Conservation (phyloP, 164 flowering plant species). For the Chimonanthus praecox region DNA sequence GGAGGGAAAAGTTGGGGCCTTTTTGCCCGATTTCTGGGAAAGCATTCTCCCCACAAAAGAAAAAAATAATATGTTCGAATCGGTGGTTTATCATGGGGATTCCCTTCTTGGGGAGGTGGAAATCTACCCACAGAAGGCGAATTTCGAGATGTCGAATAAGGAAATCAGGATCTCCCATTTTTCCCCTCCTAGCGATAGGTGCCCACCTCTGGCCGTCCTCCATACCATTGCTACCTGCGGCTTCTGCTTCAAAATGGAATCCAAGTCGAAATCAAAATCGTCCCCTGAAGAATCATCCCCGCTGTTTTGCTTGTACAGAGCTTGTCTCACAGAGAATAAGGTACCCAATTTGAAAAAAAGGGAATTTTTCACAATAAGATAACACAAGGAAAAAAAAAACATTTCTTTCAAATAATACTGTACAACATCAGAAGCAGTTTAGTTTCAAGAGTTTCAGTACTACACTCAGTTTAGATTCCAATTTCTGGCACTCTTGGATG, state of each 20-base stretch:
- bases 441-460: neutral
- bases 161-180: slow-evolving; percentile 63
- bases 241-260: slow-evolving; percentile 88
- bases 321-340: slow-evolving; percentile 94
- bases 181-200: slow-evolving; percentile 87
- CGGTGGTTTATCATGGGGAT: slow-evolving; percentile 64
- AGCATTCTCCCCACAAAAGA: neutral
- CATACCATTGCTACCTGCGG: slow-evolving; percentile 65
- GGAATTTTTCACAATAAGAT: neutral
- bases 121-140: slow-evolving; percentile 37
- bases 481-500: neutral
- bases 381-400: neutral
- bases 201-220: slow-evolving; percentile 94
- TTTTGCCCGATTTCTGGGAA: neutral
- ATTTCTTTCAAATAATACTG: neutral
- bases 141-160: slow-evolving; percentile 35
- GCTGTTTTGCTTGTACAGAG: slow-evolving; percentile 64
- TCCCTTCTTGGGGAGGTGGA: slow-evolving; percentile 84
- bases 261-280: slow-evolving; percentile 27
- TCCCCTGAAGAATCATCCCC: slow-evolving; percentile 43
- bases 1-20: neutral
- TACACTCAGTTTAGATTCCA: no score
- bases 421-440: slow-evolving; percentile 1
- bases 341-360: slow-evolving; percentile 32
- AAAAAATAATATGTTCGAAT: slow-evolving; percentile 40